Evolutionary conservation across 805 yeast genomes (phyloP).

Genomic region (Lachancea sp.): DNA sequence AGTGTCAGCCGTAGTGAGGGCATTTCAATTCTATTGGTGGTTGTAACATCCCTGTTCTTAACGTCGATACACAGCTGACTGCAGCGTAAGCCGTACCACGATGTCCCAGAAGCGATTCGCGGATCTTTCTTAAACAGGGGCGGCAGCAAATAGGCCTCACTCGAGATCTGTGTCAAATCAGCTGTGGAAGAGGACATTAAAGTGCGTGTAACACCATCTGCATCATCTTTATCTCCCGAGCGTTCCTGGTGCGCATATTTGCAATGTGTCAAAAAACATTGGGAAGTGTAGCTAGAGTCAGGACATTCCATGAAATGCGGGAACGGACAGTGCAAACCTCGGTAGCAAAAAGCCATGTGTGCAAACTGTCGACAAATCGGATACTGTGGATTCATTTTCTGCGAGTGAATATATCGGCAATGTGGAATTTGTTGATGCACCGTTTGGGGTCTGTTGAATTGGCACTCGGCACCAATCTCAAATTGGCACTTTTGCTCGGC

Average conservation of each 20-base stretch:
- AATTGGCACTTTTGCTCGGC: slow-evolving; percentile 4
- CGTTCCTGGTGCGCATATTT: slow-evolving; percentile 3
- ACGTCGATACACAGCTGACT: slow-evolving; percentile 3
- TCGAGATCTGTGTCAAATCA: slow-evolving; percentile 4
- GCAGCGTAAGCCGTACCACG: slow-evolving; percentile 9
- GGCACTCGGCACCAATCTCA: slow-evolving; percentile 4
- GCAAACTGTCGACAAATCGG: slow-evolving; percentile 14
- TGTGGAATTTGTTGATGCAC: background rate
- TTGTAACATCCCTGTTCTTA: background rate
- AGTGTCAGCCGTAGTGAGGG: slow-evolving; percentile 1
- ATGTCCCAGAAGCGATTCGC: background rate
- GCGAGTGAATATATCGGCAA: slow-evolving; percentile 10
- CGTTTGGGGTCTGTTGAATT: background rate
- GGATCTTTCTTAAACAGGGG: slow-evolving; percentile 5
- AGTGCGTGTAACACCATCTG: no score
- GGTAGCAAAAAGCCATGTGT: slow-evolving; percentile 11
- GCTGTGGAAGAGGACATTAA: background rate
- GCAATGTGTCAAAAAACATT: slow-evolving; percentile 8
- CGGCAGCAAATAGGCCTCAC: slow-evolving; percentile 6
- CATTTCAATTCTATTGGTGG: background rate
- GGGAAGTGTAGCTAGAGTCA: background rate
- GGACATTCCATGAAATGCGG: slow-evolving; percentile 13
- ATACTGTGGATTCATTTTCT: background rate
- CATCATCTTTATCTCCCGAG: background rate
- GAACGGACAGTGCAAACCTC: slow-evolving; percentile 11